Percentiles rank a stretch among this genome's conserved stretches.
Evolutionary conservation across 2,329 filamentous ascomycete species (phyloP).

Genomic region (Apiospora saccharicola): DNA sequence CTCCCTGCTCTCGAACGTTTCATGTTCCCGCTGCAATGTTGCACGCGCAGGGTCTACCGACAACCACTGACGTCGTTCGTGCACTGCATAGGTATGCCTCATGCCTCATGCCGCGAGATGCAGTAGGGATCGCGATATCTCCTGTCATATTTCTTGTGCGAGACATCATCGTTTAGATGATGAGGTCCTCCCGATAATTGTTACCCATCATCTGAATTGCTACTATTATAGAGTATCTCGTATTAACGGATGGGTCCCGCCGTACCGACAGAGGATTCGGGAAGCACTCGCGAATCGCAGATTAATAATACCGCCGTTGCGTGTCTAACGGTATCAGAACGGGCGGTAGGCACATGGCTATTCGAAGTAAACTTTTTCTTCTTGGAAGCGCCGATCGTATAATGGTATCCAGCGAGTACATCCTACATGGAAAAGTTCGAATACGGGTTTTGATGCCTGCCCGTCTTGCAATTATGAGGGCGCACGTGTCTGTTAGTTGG

Average conservation of each 20-base stretch:
- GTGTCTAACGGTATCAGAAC: neutral
- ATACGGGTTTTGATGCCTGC: constrained; percentile 1
- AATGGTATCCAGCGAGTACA: neutral
- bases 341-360: neutral
- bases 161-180: neutral
- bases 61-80: constrained; percentile 18
- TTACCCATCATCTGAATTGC: neutral
- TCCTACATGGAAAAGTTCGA: neutral
- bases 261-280: neutral
- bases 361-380: no score
- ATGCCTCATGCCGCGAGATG: constrained; percentile 13
- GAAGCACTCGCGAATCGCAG: neutral
- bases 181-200: neutral
- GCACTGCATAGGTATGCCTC: neutral
- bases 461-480: neutral
- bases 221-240: neutral
- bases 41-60: constrained; percentile 1
- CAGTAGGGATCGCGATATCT: neutral
- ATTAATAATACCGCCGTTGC: neutral
- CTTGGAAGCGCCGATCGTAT: neutral
- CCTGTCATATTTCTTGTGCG: neutral
- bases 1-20: constrained; percentile 8
- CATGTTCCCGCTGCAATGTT: constrained; percentile 15
- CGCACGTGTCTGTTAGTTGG: constrained; percentile 2
- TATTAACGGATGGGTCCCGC: neutral